A percentile compares a stretch with the other conserved stretches of the same genome.
Evolutionary conservation across 139 green algal species (phyloP).

Genomic region (Tetraselmis chui): DNA sequence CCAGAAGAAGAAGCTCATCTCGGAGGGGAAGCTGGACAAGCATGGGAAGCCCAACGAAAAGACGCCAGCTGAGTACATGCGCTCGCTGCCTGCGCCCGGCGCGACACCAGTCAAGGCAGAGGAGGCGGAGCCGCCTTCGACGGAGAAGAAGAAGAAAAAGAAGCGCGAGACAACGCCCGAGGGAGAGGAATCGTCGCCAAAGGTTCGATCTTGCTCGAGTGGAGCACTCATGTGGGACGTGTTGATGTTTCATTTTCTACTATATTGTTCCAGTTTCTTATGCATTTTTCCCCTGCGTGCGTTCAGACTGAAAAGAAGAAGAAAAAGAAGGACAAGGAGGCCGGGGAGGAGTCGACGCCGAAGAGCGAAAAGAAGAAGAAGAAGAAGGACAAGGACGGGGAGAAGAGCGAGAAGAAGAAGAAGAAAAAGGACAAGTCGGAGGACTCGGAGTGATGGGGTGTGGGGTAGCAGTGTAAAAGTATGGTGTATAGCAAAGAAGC

Average conservation of each 20-base stretch:
- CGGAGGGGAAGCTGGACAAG: constrained; percentile 95
- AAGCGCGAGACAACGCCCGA: constrained; percentile 9
- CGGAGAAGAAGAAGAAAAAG: constrained; percentile 18
- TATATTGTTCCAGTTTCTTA: background rate
- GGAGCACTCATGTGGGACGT: no score
- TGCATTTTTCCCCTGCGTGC: background rate
- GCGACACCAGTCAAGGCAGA: background rate
- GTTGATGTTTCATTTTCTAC: background rate
- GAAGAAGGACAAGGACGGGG: constrained; percentile 28
- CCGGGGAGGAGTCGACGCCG: background rate
- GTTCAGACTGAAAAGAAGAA: background rate
- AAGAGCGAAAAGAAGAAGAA: constrained; percentile 27
- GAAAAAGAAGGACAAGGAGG: constrained; percentile 17
- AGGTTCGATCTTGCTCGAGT: background rate
- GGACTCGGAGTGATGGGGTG: background rate
- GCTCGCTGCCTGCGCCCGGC: constrained; percentile 53
- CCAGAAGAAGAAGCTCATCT: constrained; percentile 96
- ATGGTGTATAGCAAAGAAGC: no score
- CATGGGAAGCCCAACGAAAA: constrained; percentile 89
- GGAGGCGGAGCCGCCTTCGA: background rate
- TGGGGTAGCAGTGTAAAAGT: no score
- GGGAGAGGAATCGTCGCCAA: background rate
- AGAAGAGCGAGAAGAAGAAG: constrained; percentile 32
- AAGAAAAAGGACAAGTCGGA: constrained; percentile 29
- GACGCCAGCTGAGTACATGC: constrained; percentile 88